These are phyloP conservation scores for Agrocybe chaxingu DNA, from an alignment of 768 basidiomycete genomes.

Conservation along the genomic window DNA sequence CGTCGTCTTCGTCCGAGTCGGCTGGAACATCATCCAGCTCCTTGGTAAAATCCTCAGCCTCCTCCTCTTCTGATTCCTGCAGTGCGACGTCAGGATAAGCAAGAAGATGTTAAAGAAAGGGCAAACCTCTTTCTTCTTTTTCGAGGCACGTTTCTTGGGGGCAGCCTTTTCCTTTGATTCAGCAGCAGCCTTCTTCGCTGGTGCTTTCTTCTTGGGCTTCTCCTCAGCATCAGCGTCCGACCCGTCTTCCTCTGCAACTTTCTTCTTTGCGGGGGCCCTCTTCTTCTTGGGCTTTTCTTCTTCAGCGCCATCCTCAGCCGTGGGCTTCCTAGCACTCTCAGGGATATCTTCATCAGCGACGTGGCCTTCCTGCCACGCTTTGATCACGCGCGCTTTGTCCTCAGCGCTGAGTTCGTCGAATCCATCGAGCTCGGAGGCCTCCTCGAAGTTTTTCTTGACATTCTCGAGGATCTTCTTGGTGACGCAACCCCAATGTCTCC, in stretches of 20 bases:
- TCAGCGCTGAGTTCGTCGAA: conserved; percentile 68
- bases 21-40: conserved; percentile 34
- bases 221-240: conserved; percentile 33
- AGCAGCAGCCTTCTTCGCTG: conserved; percentile 22
- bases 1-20: conserved; percentile 24
- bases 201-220: conserved; percentile 45
- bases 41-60: conserved; percentile 43
- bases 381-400: conserved; percentile 67
- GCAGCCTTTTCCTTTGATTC: conserved; percentile 42
- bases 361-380: conserved; percentile 73
- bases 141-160: conserved; percentile 40
- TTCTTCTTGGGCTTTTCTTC: conserved; percentile 47
- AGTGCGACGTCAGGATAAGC: background rate
- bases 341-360: conserved; percentile 87
- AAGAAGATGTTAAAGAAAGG: background rate
- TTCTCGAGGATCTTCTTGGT: conserved; percentile 69
- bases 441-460: conserved; percentile 58
- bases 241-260: conserved; percentile 19
- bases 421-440: conserved; percentile 76
- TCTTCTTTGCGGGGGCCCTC: conserved; percentile 25
- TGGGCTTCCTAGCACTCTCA: conserved; percentile 60
- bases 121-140: conserved; percentile 28
- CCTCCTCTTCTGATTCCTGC: conserved; percentile 15
- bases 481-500: conserved; percentile 92
- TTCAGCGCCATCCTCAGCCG: conserved; percentile 40